phyloP scores from a whole-genome alignment of 805 yeast species.

The Starmerella roubikii region DNA sequence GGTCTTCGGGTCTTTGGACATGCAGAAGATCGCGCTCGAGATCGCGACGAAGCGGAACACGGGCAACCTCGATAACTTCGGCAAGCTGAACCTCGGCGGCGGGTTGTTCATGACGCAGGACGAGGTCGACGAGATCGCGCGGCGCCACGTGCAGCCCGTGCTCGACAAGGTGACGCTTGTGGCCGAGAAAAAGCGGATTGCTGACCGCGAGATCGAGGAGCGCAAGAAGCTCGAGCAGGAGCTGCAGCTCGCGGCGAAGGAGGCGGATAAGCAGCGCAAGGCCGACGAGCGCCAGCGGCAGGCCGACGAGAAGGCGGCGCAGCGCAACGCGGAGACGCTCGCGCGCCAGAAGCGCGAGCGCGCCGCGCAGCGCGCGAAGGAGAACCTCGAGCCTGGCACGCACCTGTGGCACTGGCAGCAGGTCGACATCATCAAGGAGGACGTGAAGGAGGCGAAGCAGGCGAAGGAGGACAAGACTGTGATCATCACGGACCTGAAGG shows the following conservation, averaged over 20 bases:
- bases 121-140: slow-evolving; percentile 71
- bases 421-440: slow-evolving; percentile 19
- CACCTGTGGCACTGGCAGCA: slow-evolving; percentile 18
- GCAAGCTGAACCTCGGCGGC: slow-evolving; percentile 71
- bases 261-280: slow-evolving; percentile 13
- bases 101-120: slow-evolving; percentile 63
- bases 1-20: slow-evolving; percentile 35
- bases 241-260: slow-evolving; percentile 12
- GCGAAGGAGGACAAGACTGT: slow-evolving; percentile 14
- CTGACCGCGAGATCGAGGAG: slow-evolving; percentile 34
- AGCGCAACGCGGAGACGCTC: slow-evolving; percentile 9
- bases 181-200: slow-evolving; percentile 53
- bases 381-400: slow-evolving; percentile 15
- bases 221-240: slow-evolving; percentile 32
- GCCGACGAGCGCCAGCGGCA: slow-evolving; percentile 28
- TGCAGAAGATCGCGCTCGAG: slow-evolving; percentile 60
- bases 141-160: slow-evolving; percentile 69
- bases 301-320: slow-evolving; percentile 16
- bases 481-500: slow-evolving; percentile 13
- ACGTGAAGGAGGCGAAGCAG: slow-evolving; percentile 18
- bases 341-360: slow-evolving; percentile 17
- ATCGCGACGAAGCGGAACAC: slow-evolving; percentile 58
- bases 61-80: slow-evolving; percentile 39
- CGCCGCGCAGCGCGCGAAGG: slow-evolving; percentile 13
- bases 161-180: slow-evolving; percentile 55